Conservation (phyloP, 1,284 basidiomycete species). For the Jaminaea rosea region DNA sequence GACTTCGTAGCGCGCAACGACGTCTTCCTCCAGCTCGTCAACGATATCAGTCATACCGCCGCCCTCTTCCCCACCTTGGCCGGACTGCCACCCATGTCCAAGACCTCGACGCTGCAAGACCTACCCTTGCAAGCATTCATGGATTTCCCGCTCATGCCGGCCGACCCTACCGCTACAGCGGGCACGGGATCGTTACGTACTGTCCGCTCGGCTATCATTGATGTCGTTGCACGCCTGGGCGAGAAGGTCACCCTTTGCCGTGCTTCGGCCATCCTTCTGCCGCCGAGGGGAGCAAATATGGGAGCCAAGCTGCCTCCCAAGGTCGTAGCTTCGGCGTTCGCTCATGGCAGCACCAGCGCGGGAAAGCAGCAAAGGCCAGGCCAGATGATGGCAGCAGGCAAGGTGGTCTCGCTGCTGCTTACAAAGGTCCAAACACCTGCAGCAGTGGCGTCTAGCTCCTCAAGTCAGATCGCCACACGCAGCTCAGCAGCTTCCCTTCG, state of each 20-base stretch:
- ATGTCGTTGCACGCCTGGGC: conserved; percentile 73
- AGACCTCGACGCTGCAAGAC: conserved; percentile 6
- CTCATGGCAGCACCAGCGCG: conserved; percentile 55
- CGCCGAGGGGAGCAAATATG: conserved; percentile 24
- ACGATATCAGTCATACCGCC: conserved; percentile 74
- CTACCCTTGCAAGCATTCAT: conserved; percentile 22
- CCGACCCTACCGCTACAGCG: conserved; percentile 39
- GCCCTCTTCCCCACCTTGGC: conserved; percentile 63
- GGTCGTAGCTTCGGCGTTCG: conserved; percentile 63
- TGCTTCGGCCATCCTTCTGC: conserved; percentile 61
- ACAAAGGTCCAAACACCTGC: conserved; percentile 11
- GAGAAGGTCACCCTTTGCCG: conserved; percentile 77
- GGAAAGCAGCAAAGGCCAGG: conserved; percentile 42
- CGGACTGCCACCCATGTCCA: neutral
- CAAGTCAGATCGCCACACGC: neutral
- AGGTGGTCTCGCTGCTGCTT: conserved; percentile 29
- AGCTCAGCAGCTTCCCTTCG: conserved; percentile 30
- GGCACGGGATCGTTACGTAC: conserved; percentile 48
- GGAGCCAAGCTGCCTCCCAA: conserved; percentile 9
- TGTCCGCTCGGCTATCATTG: conserved; percentile 66
- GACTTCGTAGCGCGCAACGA: conserved; percentile 88
- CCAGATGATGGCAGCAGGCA: conserved; percentile 20
- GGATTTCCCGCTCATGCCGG: conserved; percentile 42
- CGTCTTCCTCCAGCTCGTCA: conserved; percentile 67
- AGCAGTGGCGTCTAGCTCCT: conserved; percentile 49